A percentile compares a stretch with the other conserved stretches of the same genome.
Conservation (phyloP, 1,284 basidiomycete species). For the Ganoderma multipileum region DNA sequence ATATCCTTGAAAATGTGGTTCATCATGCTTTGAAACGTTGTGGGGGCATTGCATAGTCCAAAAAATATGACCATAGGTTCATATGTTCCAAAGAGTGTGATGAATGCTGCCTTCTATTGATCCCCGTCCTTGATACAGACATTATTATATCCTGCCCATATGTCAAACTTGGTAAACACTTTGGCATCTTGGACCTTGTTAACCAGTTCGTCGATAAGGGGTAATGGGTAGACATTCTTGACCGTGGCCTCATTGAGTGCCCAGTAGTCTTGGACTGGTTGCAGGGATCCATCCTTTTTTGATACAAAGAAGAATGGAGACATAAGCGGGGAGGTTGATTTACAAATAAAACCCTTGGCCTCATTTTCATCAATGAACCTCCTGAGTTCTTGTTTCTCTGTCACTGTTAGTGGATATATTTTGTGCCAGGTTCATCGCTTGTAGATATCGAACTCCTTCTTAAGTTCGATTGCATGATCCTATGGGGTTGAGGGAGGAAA, state of each 20-base stretch:
- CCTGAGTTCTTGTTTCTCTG: neutral
- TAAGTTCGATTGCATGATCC: conserved; percentile 1
- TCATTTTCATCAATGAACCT: neutral
- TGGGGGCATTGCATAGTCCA: conserved; percentile 6
- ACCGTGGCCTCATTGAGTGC: conserved; percentile 44
- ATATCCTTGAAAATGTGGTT: conserved; percentile 10
- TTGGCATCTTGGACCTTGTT: conserved; percentile 9
- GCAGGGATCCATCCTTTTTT: conserved; percentile 42
- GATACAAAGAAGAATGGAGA: conserved; percentile 44
- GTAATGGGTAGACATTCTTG: conserved; percentile 26
- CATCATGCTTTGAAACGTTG: conserved; percentile 17
- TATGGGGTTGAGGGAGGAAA: neutral
- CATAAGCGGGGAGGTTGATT: conserved; percentile 29
- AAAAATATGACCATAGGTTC: conserved; percentile 17
- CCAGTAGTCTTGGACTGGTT: conserved; percentile 14
- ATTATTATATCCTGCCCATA: conserved; percentile 14
- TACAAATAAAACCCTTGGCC: conserved; percentile 16
- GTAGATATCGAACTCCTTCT: neutral
- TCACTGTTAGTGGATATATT: neutral
- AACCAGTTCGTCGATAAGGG: conserved; percentile 6
- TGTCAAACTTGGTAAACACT: conserved; percentile 11
- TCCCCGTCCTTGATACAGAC: conserved; percentile 12
- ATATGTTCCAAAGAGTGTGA: conserved; percentile 4
- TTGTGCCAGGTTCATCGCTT: neutral
- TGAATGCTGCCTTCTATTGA: conserved; percentile 15